Evolutionary conservation across 2,329 filamentous ascomycete species (phyloP), one percentile per base, ranked within the genome.

Genomic region (Cercospora sesami): DNA sequence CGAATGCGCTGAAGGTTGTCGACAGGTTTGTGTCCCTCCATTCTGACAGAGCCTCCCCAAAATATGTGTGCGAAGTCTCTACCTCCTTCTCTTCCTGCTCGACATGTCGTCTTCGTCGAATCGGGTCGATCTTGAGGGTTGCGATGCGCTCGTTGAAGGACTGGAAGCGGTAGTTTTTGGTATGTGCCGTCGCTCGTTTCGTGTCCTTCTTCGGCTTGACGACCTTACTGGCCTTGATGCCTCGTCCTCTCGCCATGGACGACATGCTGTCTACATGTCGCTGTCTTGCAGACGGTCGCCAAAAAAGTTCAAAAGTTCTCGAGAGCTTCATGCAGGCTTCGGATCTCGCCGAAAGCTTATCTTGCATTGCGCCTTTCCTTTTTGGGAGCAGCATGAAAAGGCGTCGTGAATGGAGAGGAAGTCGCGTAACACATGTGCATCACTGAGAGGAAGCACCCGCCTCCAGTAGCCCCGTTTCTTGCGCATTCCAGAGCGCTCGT

Each of bases 11-110:
- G 77, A 97, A 99, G 39, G 85, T 87, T 71, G 91, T 89, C 16
- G 94, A 93, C 70, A 97, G 84, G 80, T 98, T 98, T 79, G 96
- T 87, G 75, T 98, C 95, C 64, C 86, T 83, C 95, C 95, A 99
- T 86, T 91, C 92, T 71, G 93, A 89, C 71, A 98, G 83, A 1
- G 92, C 89, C 57, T 89, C 89, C 74, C 89, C 88, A 74, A 99
- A 93, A 80, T 96, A 95, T 21, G 94, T 97, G 23, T 89, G 85
- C 79, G 94, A 90, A 83, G 92, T 90, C 77, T 90, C 88, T 70
- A 94, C 91, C 82, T 95, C 89, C 76, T 91, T 89, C 82, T 96
- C 87, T 78, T 91, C 90, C n/a, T 72, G 74, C 26, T 77, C 74
- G 9, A 72, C 73, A 63, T 73, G 67, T 80, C 93, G 92, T 75